Percentiles rank a stretch among this genome's conserved stretches.
Conservation (phyloP, 371 early-diverging fungal species). For the Mucor velutinosus region DNA sequence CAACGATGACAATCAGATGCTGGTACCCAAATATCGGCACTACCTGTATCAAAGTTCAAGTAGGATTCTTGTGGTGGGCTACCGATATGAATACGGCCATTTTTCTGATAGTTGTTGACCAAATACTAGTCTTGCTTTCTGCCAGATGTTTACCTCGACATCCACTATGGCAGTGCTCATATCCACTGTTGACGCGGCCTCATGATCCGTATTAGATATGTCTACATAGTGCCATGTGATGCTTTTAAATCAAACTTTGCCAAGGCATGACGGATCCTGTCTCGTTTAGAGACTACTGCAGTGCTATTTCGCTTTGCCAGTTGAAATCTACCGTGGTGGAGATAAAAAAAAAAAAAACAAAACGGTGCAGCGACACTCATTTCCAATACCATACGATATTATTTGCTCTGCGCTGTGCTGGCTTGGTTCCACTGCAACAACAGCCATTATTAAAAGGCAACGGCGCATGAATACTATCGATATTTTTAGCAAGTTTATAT, state of each 20-base stretch:
- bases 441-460: neutral
- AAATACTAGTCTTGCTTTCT: no score
- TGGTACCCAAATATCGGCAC: slow-evolving; percentile 51
- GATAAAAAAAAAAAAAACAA: neutral
- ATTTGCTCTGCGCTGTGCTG: no score
- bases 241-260: neutral
- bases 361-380: no score
- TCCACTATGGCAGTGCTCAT: neutral
- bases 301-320: neutral
- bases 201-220: neutral
- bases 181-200: neutral
- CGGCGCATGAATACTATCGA: neutral
- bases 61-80: slow-evolving; percentile 62
- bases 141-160: neutral
- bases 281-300: neutral
- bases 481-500: neutral
- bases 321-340: neutral
- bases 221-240: neutral
- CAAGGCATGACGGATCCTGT: neutral
- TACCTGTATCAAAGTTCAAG: slow-evolving; percentile 64
- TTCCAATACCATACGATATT: no score
- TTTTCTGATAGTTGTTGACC: no score
- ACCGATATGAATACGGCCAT: slow-evolving; percentile 45
- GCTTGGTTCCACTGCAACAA: neutral
- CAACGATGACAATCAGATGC: slow-evolving; percentile 30